Evolutionary conservation across 2,329 filamentous ascomycete species (phyloP), one percentile per base, ranked within the genome.

Genomic region (Chalaropsis thielavioides): DNA sequence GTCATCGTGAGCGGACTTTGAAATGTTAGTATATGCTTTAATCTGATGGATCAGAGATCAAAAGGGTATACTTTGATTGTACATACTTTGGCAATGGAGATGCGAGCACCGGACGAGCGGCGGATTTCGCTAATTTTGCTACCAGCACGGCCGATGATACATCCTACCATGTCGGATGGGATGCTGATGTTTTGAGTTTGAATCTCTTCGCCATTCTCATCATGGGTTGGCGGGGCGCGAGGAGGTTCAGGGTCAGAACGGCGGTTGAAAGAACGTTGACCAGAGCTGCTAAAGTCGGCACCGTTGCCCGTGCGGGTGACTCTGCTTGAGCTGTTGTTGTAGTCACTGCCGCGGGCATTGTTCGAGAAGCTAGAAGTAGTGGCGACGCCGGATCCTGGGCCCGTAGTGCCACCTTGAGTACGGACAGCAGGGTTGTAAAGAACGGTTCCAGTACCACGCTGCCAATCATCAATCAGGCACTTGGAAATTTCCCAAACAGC

Each of bases 111-210:
- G 64, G 94, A 99, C 68, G 87, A 92, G 81, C 96, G 95, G 76
- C 94, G 89, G 72, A 99, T 99, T 78, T 99, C 94, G 75, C 90
- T 96, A 74, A 99, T 99, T 83, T 99, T 99, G 80, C 84, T 92
- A 69, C 94, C 94, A 64, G 83, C 90, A 69, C 92, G 88, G 70
- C 94, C 94, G 74, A 99, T 99, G 78, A 99, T 99, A 78, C 94
- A 99, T 70, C 94, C 94, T 75, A 99, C 94, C 94, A 99, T 99
- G 79, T 99, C 94, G 60, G 94, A 92, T 31, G 94, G 94, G 72
- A 99, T 99, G 80, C 91, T 96, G 77, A 99, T 99, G 79, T 99
- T 99, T 74, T 99, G 94, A 1, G 94, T 99, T 76, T 96, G 92
- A 68, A 97, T 89, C 76, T 96, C 92, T 74, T 97, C 94, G 68